Conservation (phyloP, 306 rosid genomes). For the Crotalaria pallida region DNA sequence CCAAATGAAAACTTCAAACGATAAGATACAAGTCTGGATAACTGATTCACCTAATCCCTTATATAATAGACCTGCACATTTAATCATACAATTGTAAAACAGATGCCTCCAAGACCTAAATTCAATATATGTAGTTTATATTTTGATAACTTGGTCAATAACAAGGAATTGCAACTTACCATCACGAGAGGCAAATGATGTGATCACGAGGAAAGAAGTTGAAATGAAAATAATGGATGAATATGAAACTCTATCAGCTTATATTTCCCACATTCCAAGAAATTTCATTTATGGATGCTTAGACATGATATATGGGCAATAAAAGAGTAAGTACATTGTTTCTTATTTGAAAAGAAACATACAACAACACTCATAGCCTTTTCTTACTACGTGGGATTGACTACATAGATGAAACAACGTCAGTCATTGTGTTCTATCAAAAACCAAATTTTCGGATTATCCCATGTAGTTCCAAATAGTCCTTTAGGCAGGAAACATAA, state of each 20-base stretch:
- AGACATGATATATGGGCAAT: conserved; percentile 14
- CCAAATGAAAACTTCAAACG: background rate
- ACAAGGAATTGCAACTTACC: conserved; percentile 28
- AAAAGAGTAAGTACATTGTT: background rate
- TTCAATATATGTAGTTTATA: background rate
- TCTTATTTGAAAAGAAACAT: conserved; percentile 1
- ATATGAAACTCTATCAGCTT: conserved; percentile 9
- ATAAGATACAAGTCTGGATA: background rate
- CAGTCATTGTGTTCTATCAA: too few species aligned
- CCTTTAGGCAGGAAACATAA: conserved; percentile 8
- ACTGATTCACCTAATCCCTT: background rate
- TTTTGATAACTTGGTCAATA: conserved; percentile 27
- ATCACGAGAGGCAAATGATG: conserved; percentile 19
- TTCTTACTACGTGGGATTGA: too few species aligned
- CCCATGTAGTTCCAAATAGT: too few species aligned
- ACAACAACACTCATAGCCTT: background rate
- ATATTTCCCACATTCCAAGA: background rate
- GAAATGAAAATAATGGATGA: conserved; percentile 6
- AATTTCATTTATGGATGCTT: conserved; percentile 7
- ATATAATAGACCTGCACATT: background rate
- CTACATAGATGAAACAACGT: too few species aligned
- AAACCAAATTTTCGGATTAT: too few species aligned
- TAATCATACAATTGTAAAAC: conserved; percentile 4
- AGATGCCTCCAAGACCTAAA: conserved; percentile 17
- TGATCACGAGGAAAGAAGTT: background rate